A percentile compares a stretch with the other conserved stretches of the same genome.
Evolutionary conservation across 2,329 filamentous ascomycete species (phyloP).

Genomic region (Colletotrichum lindemuthianum): DNA sequence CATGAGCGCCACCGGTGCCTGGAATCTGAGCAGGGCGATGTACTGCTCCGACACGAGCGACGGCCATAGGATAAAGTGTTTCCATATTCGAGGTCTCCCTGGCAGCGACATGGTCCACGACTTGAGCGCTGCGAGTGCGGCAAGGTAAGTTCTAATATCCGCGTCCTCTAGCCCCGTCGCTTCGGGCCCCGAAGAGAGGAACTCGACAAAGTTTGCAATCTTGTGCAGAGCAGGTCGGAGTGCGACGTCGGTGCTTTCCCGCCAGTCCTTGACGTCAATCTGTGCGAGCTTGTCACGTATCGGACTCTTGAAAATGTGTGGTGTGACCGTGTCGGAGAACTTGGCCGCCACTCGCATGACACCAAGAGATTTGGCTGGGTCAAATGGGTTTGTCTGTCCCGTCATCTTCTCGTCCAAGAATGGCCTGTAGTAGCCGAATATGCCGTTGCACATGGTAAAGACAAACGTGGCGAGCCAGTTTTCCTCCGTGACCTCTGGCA

Average conservation of each 20-base stretch:
- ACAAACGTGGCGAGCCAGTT: slow-evolving; percentile 35
- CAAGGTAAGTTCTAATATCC: slow-evolving; percentile 11
- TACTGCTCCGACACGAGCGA: slow-evolving; percentile 33
- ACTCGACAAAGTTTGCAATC: slow-evolving; percentile 27
- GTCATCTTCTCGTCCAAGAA: slow-evolving; percentile 34
- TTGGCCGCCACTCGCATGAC: slow-evolving; percentile 33
- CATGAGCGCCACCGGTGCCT: slow-evolving; percentile 33
- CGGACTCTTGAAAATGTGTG: slow-evolving; percentile 29
- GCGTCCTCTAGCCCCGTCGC: slow-evolving; percentile 12
- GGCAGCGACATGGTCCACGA: slow-evolving; percentile 27
- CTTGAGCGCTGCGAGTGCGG: slow-evolving; percentile 27
- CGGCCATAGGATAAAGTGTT: slow-evolving; percentile 36
- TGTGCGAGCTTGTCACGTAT: slow-evolving; percentile 32
- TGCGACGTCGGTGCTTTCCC: slow-evolving; percentile 8
- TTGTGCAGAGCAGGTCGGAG: slow-evolving; percentile 19
- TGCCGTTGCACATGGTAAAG: slow-evolving; percentile 36
- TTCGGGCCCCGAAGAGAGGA: slow-evolving; percentile 18
- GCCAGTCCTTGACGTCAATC: slow-evolving; percentile 29
- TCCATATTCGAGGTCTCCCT: slow-evolving; percentile 33
- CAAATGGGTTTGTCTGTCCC: slow-evolving; percentile 23
- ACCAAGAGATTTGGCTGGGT: slow-evolving; percentile 23
- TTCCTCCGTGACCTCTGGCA: slow-evolving; percentile 33
- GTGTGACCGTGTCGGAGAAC: slow-evolving; percentile 31
- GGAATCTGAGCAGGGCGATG: slow-evolving; percentile 16
- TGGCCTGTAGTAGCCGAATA: slow-evolving; percentile 35